Base-by-base conservation (phyloP, 2,329 filamentous ascomycete species). In the Scleromitrula shiraiana region DNA sequence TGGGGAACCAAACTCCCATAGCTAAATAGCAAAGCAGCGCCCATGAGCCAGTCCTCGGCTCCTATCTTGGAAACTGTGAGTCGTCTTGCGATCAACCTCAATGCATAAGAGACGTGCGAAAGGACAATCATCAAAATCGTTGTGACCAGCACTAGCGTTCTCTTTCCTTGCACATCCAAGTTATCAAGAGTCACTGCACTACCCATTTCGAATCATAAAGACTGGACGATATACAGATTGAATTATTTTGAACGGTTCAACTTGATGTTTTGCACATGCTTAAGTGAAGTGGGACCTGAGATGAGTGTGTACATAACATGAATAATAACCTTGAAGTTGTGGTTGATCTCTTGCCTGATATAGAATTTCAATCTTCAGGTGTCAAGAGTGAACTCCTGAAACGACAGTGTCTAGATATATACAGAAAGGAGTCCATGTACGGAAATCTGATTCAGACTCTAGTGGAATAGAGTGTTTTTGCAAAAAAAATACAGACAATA, bases 1-100 rank as follows among this genome's bases (percentile, higher is more conserved):
- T 23, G 36, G 36, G 10, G 20, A 7, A 38, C 20, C 36, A 22
- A 14, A 36, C 33, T 24, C 9, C 19, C 19, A 26, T 45, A 50
- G 27, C 49, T 52, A n/a, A 54, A 54, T 5, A 50, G 46, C 10
- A 54, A 37, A 7, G 50, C 49, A 39, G 41, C 8, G 15, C 49
- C 49, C 50, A 54, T 54, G 12, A 54, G 8, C 20, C 35, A 52
- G 30, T 52, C 50, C 17, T 54, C 50, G 2, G 36, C 10, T 42
- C 48, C 30, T 22, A 24, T 40, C 50, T 22, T 39, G 36, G 36
- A 8, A 12, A 38, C 10, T 9, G 36, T 38, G 12, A 10, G 20
- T 5, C 19, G 39, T 26, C 46, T 47, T 27, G 52, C 52, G 7
- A 45, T n/a, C 19, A 51, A 24, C 22, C 52, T 33, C 29, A 50